These are phyloP conservation scores for Cryptococcus hybrid DNA, from an alignment of 1,284 basidiomycete species.

Conservation along the genomic window DNA sequence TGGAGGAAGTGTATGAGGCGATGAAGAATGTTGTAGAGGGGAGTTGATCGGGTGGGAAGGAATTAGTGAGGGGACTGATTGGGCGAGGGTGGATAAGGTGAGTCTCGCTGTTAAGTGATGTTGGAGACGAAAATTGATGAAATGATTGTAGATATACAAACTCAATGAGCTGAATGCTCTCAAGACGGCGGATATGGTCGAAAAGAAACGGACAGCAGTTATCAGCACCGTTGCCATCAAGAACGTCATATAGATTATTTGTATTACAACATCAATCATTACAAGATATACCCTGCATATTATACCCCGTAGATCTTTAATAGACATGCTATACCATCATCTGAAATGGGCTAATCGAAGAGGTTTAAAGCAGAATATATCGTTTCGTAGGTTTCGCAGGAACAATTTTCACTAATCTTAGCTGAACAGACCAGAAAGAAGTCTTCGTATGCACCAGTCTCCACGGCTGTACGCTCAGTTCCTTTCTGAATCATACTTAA, in stretches of 20 bases:
- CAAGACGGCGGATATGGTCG: constrained; percentile 28
- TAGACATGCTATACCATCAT: no score
- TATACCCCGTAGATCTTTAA: no score
- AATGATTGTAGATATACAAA: constrained; percentile 65
- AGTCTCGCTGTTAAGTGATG: constrained; percentile 47
- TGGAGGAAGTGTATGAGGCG: constrained; percentile 34
- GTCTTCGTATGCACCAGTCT: no score
- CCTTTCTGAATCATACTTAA: no score
- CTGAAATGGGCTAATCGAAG: no score
- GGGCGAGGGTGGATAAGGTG: constrained; percentile 69
- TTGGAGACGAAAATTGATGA: background rate
- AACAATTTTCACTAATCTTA: no score
- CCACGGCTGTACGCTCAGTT: no score
- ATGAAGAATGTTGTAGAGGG: constrained; percentile 51
- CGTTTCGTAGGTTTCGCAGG: no score
- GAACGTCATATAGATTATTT: constrained; percentile 54
- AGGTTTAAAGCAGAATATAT: no score
- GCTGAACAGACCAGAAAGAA: no score
- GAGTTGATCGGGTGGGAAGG: constrained; percentile 57
- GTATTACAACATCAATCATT: no score
- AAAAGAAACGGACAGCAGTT: constrained; percentile 65
- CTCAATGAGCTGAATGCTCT: constrained; percentile 55
- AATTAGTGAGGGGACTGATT: constrained; percentile 53
- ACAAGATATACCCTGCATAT: no score
- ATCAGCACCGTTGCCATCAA: constrained; percentile 77